phyloP scores from a whole-genome alignment of 768 basidiomycete genomes.

The Suillus lakei region DNA sequence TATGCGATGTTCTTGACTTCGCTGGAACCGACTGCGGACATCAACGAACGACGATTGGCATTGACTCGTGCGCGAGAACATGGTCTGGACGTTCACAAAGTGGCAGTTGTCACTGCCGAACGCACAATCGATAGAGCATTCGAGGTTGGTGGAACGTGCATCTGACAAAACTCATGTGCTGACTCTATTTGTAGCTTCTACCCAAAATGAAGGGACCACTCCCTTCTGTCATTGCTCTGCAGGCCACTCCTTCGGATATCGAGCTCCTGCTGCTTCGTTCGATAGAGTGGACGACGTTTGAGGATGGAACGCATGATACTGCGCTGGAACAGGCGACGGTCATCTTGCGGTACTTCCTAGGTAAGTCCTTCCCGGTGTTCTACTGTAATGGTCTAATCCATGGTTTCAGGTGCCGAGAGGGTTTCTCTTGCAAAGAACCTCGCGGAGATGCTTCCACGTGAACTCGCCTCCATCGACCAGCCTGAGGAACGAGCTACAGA shows the following conservation, averaged over 20 bases:
- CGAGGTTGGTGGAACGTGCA: slow-evolving; percentile 43
- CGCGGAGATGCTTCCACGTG: slow-evolving; percentile 63
- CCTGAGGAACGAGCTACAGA: slow-evolving; percentile 77
- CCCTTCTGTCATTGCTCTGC: slow-evolving; percentile 62
- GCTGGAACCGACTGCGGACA: too few relatives aligned
- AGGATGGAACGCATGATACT: slow-evolving; percentile 70
- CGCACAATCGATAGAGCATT: slow-evolving; percentile 74
- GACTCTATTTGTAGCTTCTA: slow-evolving; percentile 44
- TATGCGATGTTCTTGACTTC: slow-evolving; percentile 91
- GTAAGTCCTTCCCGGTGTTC: slow-evolving; percentile 46
- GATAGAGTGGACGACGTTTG: slow-evolving; percentile 92
- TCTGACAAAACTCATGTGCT: slow-evolving; percentile 14
- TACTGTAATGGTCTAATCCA: not conserved
- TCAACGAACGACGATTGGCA: slow-evolving; percentile 67
- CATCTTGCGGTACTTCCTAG: slow-evolving; percentile 87
- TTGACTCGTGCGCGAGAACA: slow-evolving; percentile 81
- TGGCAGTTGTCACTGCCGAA: slow-evolving; percentile 82
- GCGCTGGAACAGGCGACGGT: slow-evolving; percentile 89
- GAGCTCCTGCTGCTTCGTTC: slow-evolving; percentile 79
- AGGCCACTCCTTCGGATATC: slow-evolving; percentile 56
- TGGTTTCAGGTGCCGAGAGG: slow-evolving; percentile 65
- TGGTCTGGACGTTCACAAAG: slow-evolving; percentile 79
- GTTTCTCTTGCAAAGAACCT: slow-evolving; percentile 68
- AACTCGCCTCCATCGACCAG: slow-evolving; percentile 63
- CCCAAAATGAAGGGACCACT: slow-evolving; percentile 59